These are phyloP conservation scores for Boletus insuetus DNA, from an alignment of 768 basidiomycete genomes.

Conservation along the genomic window DNA sequence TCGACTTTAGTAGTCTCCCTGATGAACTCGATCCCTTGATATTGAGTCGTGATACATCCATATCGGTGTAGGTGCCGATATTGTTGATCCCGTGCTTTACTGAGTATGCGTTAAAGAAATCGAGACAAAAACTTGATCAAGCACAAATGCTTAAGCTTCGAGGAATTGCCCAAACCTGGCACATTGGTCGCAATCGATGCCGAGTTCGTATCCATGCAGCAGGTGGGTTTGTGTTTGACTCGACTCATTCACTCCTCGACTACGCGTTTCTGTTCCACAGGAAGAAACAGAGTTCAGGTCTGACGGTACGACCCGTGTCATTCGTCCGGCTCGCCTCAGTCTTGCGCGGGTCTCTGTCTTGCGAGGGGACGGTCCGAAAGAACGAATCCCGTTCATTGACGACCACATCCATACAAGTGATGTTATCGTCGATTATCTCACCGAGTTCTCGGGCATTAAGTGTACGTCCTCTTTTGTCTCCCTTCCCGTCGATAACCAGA, in stretches of 20 bases:
- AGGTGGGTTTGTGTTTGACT: conserved; percentile 42
- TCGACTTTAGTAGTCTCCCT: conserved; percentile 68
- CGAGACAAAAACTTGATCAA: conserved; percentile 71
- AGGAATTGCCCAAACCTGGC: conserved; percentile 83
- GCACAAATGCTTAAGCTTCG: conserved; percentile 67
- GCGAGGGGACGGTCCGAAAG: conserved; percentile 76
- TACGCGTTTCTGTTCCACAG: conserved; percentile 35
- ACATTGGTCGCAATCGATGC: conserved; percentile 94
- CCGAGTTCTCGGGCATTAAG: conserved; percentile 94
- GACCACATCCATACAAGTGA: conserved; percentile 98
- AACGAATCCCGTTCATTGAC: conserved; percentile 92
- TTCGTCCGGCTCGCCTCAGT: conserved; percentile 88
- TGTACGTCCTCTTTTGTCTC: conserved; percentile 47
- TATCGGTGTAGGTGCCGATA: conserved; percentile 61
- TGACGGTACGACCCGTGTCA: conserved; percentile 89
- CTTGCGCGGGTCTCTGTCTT: conserved; percentile 94
- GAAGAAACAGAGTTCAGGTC: conserved; percentile 96
- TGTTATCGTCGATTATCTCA: conserved; percentile 92
- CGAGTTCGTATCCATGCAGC: conserved; percentile 96
- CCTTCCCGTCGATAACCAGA: not conserved
- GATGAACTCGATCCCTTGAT: conserved; percentile 69
- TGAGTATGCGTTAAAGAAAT: conserved; percentile 46
- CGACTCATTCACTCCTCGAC: not conserved
- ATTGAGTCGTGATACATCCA: conserved; percentile 82
- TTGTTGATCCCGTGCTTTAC: not conserved